Base-by-base conservation (phyloP, 2,329 filamentous ascomycete genomes). In the Mollisiaceae sp. region DNA sequence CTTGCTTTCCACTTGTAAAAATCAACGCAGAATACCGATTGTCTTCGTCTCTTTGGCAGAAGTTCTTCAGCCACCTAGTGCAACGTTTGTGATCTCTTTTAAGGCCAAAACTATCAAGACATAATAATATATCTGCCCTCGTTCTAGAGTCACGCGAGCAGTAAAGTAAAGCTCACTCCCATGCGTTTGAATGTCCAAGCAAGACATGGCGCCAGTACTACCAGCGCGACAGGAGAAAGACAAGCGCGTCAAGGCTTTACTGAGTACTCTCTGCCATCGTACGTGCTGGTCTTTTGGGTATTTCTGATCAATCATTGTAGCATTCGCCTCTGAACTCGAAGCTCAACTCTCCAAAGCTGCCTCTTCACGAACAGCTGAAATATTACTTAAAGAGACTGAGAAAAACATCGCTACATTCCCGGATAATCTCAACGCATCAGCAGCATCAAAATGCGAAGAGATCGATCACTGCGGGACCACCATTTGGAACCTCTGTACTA, bases 401-500 rank as follows among this genome's bases (percentile, higher is more conserved):
- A 77, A 75, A 8, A 77, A 79, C 11, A 77, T 82, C 47, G 64
- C 65, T 1, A 73, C 70, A 41, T 78, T 77, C 32, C 75, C 78
- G 24, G 77, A 71, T 24, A 75, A 72, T 11, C 68, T 78, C 1
- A 71, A 70, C 14, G 50, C 74, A 1, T 59, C 72, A 38, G 68
- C 76, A 27, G 70, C 73, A 4, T 69, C 76, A 4, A 80, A 76
- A 61, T 78, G 80, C 50, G 76, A 78, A 27, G 81, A 84, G 5
- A 77, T 92, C 2, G 88, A 91, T 66, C 75, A 70, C 5, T 70
- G 80, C 8, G 90, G 85, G 63, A 83, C 84, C 0, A 79, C 80
- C 27, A 77, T 93, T 8, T 93, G 90, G 90, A 93, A 93, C 69
- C 74, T 84, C 6, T 87, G 87, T 47, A 87, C 87, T 1, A 82